These are phyloP conservation scores for Ophiocordyceps camponoti-rufipedis DNA, from an alignment of 2,329 filamentous ascomycete species.

Conservation along the genomic window DNA sequence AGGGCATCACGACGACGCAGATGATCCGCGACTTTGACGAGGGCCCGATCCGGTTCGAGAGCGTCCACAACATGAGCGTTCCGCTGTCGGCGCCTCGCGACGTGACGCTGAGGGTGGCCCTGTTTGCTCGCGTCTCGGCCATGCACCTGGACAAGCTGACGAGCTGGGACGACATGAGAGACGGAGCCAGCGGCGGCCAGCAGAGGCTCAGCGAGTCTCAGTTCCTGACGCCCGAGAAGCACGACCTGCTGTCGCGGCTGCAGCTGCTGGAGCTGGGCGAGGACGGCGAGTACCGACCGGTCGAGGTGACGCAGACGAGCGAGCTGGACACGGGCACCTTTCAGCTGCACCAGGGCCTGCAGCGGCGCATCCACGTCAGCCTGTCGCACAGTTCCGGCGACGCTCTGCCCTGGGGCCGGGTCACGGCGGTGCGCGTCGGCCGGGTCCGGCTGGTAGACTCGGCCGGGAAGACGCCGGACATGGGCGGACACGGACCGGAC, in stretches of 20 bases:
- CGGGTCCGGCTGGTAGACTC: conserved; percentile 70
- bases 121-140: conserved; percentile 76
- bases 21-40: conserved; percentile 93
- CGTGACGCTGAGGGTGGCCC: conserved; percentile 64
- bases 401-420: conserved; percentile 72
- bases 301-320: conserved; percentile 76
- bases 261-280: conserved; percentile 88
- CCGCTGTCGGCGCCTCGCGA: conserved; percentile 54
- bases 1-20: conserved; percentile 84
- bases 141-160: conserved; percentile 96
- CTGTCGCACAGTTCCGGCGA: conserved; percentile 86
- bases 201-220: conserved; percentile 61
- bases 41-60: conserved; percentile 81
- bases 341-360: conserved; percentile 86
- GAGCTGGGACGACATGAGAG: conserved; percentile 97
- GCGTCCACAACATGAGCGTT: conserved; percentile 94
- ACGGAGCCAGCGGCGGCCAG: conserved; percentile 20
- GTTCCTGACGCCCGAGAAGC: conserved; percentile 82
- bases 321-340: conserved; percentile 80
- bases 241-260: conserved; percentile 75
- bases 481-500: conserved; percentile 53
- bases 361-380: conserved; percentile 71
- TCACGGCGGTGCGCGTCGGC: conserved; percentile 59
- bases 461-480: conserved; percentile 67
- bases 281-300: conserved; percentile 74